Conservation (phyloP, 2,329 filamentous ascomycete species). For the Mollisia scopiformis region DNA sequence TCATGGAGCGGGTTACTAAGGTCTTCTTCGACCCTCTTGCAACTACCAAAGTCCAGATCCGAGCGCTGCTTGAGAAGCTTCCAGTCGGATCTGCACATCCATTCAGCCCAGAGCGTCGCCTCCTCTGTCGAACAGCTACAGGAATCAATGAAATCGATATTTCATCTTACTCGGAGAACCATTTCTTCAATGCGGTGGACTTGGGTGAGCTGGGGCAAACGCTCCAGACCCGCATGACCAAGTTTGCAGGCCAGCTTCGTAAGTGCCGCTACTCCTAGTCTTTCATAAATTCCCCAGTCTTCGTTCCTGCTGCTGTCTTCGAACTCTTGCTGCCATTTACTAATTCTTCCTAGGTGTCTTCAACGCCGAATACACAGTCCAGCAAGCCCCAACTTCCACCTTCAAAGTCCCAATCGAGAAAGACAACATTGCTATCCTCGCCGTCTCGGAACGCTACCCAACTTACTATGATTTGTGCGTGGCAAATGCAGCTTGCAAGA, state of each 20-base stretch:
- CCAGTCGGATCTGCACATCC: slow-evolving; percentile 30
- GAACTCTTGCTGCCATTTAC: neutral
- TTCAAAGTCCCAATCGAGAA: slow-evolving; percentile 24
- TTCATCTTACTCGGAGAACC: slow-evolving; percentile 29
- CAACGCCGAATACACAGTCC: slow-evolving; percentile 25
- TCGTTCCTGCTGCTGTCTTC: neutral
- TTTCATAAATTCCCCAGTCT: neutral
- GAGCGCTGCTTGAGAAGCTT: slow-evolving; percentile 22
- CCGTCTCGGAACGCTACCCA: slow-evolving; percentile 26
- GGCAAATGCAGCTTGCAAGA: slow-evolving; percentile 24
- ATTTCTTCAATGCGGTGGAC: slow-evolving; percentile 34
- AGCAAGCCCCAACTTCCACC: slow-evolving; percentile 26
- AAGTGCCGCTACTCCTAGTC: neutral
- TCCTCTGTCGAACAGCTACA: slow-evolving; percentile 22
- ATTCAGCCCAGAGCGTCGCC: slow-evolving; percentile 25
- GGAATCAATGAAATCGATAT: slow-evolving; percentile 30
- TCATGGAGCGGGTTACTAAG: slow-evolving; percentile 29
- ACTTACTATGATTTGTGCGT: slow-evolving; percentile 36
- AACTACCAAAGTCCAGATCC: slow-evolving; percentile 27
- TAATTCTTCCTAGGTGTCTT: slow-evolving; percentile 17
- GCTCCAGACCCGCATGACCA: slow-evolving; percentile 27
- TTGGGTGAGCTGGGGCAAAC: slow-evolving; percentile 31
- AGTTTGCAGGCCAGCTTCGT: slow-evolving; percentile 22
- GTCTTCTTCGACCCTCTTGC: slow-evolving; percentile 33
- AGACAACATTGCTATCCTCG: slow-evolving; percentile 27